These are phyloP conservation scores for Mycena indigotica DNA, from an alignment of 768 basidiomycete genomes.

Conservation along the genomic window DNA sequence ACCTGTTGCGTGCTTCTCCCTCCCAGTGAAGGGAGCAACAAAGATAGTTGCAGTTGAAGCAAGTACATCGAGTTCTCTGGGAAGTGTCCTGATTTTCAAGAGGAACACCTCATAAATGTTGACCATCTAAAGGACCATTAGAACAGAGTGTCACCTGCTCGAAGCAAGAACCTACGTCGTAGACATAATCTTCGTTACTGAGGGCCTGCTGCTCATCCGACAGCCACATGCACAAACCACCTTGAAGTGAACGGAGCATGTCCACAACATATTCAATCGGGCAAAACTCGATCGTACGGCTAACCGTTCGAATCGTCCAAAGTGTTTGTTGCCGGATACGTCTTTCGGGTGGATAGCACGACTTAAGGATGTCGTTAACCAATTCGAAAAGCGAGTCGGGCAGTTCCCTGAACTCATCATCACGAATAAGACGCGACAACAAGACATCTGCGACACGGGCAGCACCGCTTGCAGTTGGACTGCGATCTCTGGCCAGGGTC, in stretches of 20 bases:
- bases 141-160: not conserved
- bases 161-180: constrained; percentile 50
- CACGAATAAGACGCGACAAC: constrained; percentile 36
- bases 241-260: constrained; percentile 53
- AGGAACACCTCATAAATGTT: constrained; percentile 65
- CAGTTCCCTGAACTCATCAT: constrained; percentile 47
- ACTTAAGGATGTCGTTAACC: constrained; percentile 58
- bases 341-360: constrained; percentile 68
- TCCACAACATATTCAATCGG: constrained; percentile 48
- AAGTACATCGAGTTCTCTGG: constrained; percentile 42
- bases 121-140: constrained; percentile 48
- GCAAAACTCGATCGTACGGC: constrained; percentile 55
- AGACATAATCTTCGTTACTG: constrained; percentile 53
- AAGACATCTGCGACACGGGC: constrained; percentile 65
- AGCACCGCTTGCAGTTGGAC: constrained; percentile 42
- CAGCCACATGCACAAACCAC: constrained; percentile 63
- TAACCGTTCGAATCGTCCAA: constrained; percentile 65
- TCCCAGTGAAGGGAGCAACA: constrained; percentile 58
- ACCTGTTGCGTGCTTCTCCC: constrained; percentile 45
- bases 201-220: constrained; percentile 58
- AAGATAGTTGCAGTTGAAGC: constrained; percentile 52
- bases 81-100: constrained; percentile 51
- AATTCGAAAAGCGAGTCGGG: constrained; percentile 60
- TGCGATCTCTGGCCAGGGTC: constrained; percentile 43
- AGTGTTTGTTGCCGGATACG: constrained; percentile 53